Conservation (phyloP, 2,329 filamentous ascomycete species). For the Pseudogymnoascus sp. region DNA sequence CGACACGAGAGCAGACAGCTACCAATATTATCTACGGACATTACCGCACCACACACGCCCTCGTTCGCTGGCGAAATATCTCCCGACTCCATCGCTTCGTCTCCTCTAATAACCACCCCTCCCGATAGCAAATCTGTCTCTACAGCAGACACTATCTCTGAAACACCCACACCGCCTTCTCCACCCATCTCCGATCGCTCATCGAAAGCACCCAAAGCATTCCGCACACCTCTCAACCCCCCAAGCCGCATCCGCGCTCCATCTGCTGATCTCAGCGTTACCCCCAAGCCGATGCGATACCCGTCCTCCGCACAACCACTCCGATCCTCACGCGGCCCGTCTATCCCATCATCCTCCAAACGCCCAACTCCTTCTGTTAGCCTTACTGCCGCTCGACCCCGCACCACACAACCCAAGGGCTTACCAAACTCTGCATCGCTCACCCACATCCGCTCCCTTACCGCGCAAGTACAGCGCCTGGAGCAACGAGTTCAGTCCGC, state of each 20-base stretch:
- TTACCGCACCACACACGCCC: conserved; percentile 61
- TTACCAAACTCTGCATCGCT: conserved; percentile 62
- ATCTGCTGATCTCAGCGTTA: conserved; percentile 46
- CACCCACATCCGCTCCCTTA: conserved; percentile 85
- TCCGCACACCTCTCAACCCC: conserved; percentile 24
- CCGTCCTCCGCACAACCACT: neutral
- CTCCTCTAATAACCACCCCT: conserved; percentile 82
- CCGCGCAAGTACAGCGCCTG: conserved; percentile 93
- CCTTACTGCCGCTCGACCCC: conserved; percentile 27
- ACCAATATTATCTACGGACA: conserved; percentile 52
- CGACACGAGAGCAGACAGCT: conserved; percentile 56
- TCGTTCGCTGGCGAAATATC: conserved; percentile 59
- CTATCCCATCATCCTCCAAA: conserved; percentile 18
- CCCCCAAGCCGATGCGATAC: conserved; percentile 41
- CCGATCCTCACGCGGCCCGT: conserved; percentile 29
- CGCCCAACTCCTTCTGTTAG: conserved; percentile 31
- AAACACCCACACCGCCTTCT: conserved; percentile 77
- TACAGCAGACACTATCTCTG: conserved; percentile 51
- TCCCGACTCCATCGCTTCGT: conserved; percentile 80
- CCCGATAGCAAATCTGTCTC: conserved; percentile 62
- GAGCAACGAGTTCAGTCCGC: conserved; percentile 89
- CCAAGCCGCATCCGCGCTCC: conserved; percentile 47
- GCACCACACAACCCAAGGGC: conserved; percentile 30
- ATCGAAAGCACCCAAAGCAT: conserved; percentile 18
- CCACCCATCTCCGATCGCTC: conserved; percentile 89